Base-by-base conservation (phyloP, 495 filamentous ascomycete species). In the Diplogelasinospora grovesii region DNA sequence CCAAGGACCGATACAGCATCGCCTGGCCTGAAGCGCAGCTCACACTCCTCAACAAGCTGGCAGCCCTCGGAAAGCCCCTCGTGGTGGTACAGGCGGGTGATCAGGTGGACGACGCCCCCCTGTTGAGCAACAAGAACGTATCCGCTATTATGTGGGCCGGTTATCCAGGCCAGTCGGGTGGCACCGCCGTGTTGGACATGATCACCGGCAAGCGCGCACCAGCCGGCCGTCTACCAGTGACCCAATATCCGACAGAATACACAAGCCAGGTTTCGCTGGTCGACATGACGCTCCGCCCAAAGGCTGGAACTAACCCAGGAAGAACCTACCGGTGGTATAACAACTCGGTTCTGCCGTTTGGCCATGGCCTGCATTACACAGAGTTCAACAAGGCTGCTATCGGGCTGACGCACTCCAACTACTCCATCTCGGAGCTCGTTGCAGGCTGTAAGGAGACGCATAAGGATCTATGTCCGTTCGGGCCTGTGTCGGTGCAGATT, bases 191-290 rank as follows among this genome's bases (percentile, higher is more conserved):
- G 5, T 59, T 72, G 7, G 61, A 76, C 29, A 52, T 80, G 3
- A 14, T 82, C 19, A 73, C 66, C 19, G 78, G 77, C 3, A 53
- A 49, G 3, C 60, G 56, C 8, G 66, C 70, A 13, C 78, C 77
- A 0, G 77, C 74, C 8, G 81, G 73, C 13, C 74, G 80, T 22
- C 61, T 83, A 1, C 78, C 79, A 2, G 78, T 81, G 25, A 82
- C 76, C 8, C 57, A 65, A 46, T 74, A 74, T 35, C 68, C 68
- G 3, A 45, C 53, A 2, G 57, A 55, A 36, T 74, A 67, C 48
- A 61, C 61, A 23, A 41, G 55, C 11, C 49, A 55, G 15, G 56
- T 65, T 7, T 52, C 50, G 15, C 60, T 68, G 56, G 65, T 63
- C 5, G 46, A 69, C 21, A 72, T 72, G 69, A 55, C 48, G 19